These are phyloP conservation scores for Perkinsus chesapeaki DNA, from an alignment of 169 alveolate species.

Conservation along the genomic window DNA sequence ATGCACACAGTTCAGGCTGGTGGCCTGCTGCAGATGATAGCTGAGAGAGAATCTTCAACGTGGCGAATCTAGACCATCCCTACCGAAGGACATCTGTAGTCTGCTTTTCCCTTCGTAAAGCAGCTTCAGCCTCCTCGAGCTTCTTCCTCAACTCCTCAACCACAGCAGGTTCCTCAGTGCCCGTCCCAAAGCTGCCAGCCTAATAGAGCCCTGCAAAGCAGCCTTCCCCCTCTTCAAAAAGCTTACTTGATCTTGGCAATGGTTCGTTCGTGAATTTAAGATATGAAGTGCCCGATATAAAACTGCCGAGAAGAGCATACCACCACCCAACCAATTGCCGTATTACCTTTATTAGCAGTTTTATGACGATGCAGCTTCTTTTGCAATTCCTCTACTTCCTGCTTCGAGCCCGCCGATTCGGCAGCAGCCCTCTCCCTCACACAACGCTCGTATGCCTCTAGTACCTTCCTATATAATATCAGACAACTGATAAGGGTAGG, in stretches of 20 bases:
- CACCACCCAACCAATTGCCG: not conserved
- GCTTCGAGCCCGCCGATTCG: not conserved
- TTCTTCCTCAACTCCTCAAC: not conserved
- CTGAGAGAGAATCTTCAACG: not conserved
- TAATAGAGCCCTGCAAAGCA: not conserved
- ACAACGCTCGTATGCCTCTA: not conserved
- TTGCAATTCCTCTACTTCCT: not conserved
- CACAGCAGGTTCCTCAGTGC: not conserved
- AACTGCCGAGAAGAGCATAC: no score
- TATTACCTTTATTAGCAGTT: not conserved
- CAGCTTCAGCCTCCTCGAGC: not conserved
- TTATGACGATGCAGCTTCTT: not conserved
- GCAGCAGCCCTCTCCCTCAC: not conserved
- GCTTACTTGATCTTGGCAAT: not conserved
- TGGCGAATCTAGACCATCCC: not conserved
- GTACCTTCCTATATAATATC: not conserved
- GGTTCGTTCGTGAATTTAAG: not conserved
- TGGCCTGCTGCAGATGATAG: not conserved
- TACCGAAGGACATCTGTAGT: not conserved
- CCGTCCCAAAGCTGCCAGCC: not conserved
- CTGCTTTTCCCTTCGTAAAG: not conserved
- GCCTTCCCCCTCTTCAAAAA: not conserved
- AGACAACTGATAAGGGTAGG: not conserved
- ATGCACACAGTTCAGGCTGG: not conserved
- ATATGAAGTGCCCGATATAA: not conserved